These are phyloP conservation scores for Nakataea oryzae DNA, from an alignment of 2,329 filamentous ascomycete genomes.

Conservation along the genomic window DNA sequence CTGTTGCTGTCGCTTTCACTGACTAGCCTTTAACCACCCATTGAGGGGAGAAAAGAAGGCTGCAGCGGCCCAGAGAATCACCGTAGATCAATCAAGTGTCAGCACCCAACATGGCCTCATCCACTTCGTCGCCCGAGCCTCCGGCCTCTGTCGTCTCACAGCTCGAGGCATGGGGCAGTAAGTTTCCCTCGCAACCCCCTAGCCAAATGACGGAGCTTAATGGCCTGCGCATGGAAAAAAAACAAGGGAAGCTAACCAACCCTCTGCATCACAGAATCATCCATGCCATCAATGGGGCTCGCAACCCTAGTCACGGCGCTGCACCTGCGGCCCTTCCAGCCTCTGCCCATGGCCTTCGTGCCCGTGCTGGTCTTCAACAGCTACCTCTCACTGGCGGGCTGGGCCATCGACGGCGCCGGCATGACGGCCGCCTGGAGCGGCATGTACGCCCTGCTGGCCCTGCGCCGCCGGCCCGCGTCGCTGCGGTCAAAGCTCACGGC, in stretches of 20 bases:
- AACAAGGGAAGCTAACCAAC: neutral
- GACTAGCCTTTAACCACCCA: neutral
- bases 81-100: too few relatives aligned
- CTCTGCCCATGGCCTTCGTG: slow-evolving; percentile 38
- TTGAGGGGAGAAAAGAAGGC: neutral
- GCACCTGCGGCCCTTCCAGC: slow-evolving; percentile 42
- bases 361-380: slow-evolving; percentile 43
- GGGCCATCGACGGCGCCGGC: slow-evolving; percentile 45
- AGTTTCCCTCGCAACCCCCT: slow-evolving; percentile 1
- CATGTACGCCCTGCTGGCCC: slow-evolving; percentile 44
- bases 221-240: neutral
- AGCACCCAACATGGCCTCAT: neutral
- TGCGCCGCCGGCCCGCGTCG: slow-evolving; percentile 28
- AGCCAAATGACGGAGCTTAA: neutral
- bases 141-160: neutral
- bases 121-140: neutral
- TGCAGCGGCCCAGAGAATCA: neutral
- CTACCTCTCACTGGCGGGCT: slow-evolving; percentile 50
- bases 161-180: slow-evolving; percentile 16
- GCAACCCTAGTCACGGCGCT: slow-evolving; percentile 46
- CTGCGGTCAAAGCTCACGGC: slow-evolving; percentile 29
- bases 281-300: slow-evolving; percentile 42
- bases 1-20: neutral
- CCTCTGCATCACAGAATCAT: slow-evolving; percentile 28
- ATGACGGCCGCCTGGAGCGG: slow-evolving; percentile 46